Conservation (phyloP, 805 yeast species). For the Zygosaccharomyces bisporus region DNA sequence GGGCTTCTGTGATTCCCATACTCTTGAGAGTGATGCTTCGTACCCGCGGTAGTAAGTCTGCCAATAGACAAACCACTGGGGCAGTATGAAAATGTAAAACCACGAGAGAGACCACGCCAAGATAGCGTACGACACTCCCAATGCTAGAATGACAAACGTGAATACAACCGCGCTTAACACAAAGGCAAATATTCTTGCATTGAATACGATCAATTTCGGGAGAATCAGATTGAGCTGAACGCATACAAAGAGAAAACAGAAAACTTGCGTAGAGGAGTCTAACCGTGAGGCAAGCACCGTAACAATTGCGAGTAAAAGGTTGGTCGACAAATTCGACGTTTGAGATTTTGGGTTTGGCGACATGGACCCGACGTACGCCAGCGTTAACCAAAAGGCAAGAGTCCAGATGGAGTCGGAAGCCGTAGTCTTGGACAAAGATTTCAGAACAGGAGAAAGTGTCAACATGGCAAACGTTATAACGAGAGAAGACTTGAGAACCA, state of each 20-base stretch:
- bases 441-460: conserved; percentile 83
- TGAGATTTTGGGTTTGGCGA: conserved; percentile 16
- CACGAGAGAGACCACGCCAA: conserved; percentile 19
- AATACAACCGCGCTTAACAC: conserved; percentile 26
- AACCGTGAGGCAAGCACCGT: conserved; percentile 89
- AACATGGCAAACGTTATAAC: conserved; percentile 67
- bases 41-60: conserved; percentile 27
- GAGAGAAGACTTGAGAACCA: conserved; percentile 57
- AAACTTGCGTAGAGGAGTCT: conserved; percentile 67
- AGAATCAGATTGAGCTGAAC: conserved; percentile 33
- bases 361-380: conserved; percentile 50
- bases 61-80: conserved; percentile 33
- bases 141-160: conserved; percentile 19
- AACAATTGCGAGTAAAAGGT: conserved; percentile 78
- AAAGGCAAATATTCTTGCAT: conserved; percentile 17
- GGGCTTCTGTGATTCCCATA: conserved; percentile 28
- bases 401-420: conserved; percentile 97
- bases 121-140: conserved; percentile 27
- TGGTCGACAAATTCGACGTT: conserved; percentile 67
- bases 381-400: conserved; percentile 70
- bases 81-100: conserved; percentile 23
- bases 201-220: conserved; percentile 25
- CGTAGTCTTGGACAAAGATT: conserved; percentile 82
- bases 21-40: conserved; percentile 15
- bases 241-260: conserved; percentile 65